A percentile compares a stretch with the other conserved stretches of the same genome.
Evolutionary conservation across 2,329 filamentous ascomycete species (phyloP).

Genomic region (Colletotrichum sp.): DNA sequence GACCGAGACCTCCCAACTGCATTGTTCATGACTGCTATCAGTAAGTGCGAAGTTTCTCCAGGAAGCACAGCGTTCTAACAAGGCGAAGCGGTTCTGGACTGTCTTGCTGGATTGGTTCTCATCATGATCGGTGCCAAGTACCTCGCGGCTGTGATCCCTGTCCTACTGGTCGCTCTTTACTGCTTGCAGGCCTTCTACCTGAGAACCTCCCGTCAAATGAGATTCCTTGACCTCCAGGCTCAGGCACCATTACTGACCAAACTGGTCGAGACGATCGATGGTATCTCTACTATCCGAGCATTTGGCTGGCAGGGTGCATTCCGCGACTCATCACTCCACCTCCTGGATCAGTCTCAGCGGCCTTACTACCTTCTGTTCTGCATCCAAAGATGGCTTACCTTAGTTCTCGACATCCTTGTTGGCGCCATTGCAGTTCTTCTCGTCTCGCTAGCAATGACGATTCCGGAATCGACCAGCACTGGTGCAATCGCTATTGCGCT

Average conservation of each 20-base stretch:
- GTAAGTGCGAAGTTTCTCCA: background rate
- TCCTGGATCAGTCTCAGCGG: slow-evolving; percentile 28
- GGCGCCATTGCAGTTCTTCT: slow-evolving; percentile 24
- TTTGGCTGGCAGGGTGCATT: slow-evolving; percentile 28
- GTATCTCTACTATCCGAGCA: slow-evolving; percentile 31
- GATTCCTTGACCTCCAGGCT: slow-evolving; percentile 60
- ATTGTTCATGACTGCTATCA: background rate
- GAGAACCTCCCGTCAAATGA: slow-evolving; percentile 60
- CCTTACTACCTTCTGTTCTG: slow-evolving; percentile 47
- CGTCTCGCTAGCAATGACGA: slow-evolving; percentile 6
- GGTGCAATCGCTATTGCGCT: slow-evolving; percentile 31
- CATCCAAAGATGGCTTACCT: slow-evolving; percentile 54
- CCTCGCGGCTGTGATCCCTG: slow-evolving; percentile 50
- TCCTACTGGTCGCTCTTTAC: slow-evolving; percentile 28
- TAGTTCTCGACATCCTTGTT: slow-evolving; percentile 49
- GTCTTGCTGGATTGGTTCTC: slow-evolving; percentile 29
- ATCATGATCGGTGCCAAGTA: slow-evolving; percentile 51
- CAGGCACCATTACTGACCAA: slow-evolving; percentile 50
- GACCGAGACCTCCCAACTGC: slow-evolving; percentile 25
- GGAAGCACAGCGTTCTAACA: background rate
- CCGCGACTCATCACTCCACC: background rate
- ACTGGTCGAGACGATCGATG: slow-evolving; percentile 42
- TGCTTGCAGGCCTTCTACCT: slow-evolving; percentile 39
- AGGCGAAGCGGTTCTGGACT: background rate
- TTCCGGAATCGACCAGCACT: slow-evolving; percentile 6